phyloP scores from a whole-genome alignment of 257 asterid species.

The Solanum pinnatisectum region DNA sequence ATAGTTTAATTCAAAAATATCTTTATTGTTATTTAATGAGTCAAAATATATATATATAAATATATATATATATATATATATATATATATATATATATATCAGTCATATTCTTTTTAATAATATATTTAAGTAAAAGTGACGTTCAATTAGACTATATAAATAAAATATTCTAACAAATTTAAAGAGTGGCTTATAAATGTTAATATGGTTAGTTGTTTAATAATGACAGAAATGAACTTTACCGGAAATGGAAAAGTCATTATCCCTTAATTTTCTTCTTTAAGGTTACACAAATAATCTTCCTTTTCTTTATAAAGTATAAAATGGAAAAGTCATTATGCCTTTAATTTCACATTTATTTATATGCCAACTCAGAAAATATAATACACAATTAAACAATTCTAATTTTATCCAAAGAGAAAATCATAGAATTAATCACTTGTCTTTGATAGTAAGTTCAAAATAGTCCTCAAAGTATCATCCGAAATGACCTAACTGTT shows the following conservation, averaged over 20 bases:
- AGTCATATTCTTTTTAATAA: not conserved
- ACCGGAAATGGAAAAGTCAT: not conserved
- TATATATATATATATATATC: too few species aligned
- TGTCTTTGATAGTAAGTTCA: not conserved
- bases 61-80: too few species aligned
- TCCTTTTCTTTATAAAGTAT: not conserved
- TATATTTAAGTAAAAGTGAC: too few species aligned
- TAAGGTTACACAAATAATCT: not conserved
- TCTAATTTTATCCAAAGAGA: not conserved
- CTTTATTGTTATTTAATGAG: too few species aligned
- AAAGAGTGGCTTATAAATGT: not conserved
- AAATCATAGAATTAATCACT: not conserved
- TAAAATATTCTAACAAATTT: not conserved
- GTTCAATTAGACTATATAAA: not conserved
- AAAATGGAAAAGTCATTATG: not conserved
- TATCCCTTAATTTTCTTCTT: not conserved
- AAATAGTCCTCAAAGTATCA: not conserved
- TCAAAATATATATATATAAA: too few species aligned
- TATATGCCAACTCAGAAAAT: not conserved
- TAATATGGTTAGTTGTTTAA: not conserved
- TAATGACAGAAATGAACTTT: not conserved
- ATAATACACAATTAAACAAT: not conserved
- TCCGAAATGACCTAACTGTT: not conserved
- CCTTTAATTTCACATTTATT: not conserved
- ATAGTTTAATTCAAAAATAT: too few species aligned